Percentiles rank a stretch among this genome's conserved stretches.
These are phyloP conservation scores for Pythium insidiosum DNA, from an alignment of 352 stramenopile genomes.

Conservation along the genomic window DNA sequence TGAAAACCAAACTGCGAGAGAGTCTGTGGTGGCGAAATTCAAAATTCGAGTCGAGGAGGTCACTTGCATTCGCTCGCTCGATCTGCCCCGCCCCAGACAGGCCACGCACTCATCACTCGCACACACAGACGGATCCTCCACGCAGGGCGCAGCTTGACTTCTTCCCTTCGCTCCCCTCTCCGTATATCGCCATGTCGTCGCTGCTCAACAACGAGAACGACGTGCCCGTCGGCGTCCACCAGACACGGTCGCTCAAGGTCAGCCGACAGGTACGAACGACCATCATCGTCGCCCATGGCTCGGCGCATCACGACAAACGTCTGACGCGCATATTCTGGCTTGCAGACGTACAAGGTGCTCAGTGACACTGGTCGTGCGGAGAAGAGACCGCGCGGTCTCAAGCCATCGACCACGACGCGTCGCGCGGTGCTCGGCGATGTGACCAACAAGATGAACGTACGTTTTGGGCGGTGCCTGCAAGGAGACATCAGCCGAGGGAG, in stretches of 20 bases:
- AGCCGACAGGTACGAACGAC: constrained; percentile 20
- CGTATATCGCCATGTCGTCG: constrained; percentile 18
- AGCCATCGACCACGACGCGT: constrained; percentile 25
- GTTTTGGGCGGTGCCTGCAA: constrained; percentile 1
- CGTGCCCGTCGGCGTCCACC: constrained; percentile 24
- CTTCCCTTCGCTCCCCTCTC: constrained; percentile 1
- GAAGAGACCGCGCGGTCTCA: constrained; percentile 49
- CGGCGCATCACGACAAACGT: neutral
- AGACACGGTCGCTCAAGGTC: constrained; percentile 43
- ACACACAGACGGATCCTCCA: no score
- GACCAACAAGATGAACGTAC: constrained; percentile 70
- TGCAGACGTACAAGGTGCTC: constrained; percentile 34
- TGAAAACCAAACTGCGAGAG: no score
- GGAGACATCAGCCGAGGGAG: no score
- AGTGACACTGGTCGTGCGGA: constrained; percentile 34
- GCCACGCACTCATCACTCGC: no score
- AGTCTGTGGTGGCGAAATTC: no score
- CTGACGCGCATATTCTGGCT: neutral
- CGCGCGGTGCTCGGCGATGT: constrained; percentile 50
- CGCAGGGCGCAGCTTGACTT: no score
- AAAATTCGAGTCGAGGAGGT: no score
- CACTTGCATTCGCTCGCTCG: no score
- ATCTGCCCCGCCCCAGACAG: no score
- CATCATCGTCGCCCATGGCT: neutral
- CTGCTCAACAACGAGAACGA: constrained; percentile 75